Evolutionary conservation across 2,329 filamentous ascomycete species (phyloP).

Genomic region (Paraphaeosphaeria sporulosa): DNA sequence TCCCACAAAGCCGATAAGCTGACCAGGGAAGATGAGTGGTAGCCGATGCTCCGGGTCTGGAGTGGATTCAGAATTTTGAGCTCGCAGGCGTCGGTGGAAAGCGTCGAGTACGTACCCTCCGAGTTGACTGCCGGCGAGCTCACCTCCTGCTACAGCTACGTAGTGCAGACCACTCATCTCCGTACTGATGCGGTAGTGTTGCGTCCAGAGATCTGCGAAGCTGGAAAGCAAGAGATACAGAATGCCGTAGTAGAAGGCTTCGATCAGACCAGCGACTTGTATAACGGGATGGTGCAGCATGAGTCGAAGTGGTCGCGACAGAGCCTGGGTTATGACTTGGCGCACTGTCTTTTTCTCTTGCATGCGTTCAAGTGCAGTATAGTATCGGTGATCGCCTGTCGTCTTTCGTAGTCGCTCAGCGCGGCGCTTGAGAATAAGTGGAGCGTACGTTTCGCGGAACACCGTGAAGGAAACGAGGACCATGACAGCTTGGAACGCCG

Average conservation of each 20-base stretch:
- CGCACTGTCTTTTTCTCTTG: conserved; percentile 14
- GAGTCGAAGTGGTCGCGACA: conserved; percentile 62
- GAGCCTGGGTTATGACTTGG: conserved; percentile 54
- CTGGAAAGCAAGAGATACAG: conserved; percentile 42
- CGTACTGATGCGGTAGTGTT: conserved; percentile 28
- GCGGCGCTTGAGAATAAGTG: conserved; percentile 51
- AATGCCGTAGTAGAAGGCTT: conserved; percentile 44
- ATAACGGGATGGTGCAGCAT: conserved; percentile 63
- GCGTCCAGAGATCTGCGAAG: conserved; percentile 36
- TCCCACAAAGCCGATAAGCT: conserved; percentile 28
- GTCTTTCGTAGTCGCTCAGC: conserved; percentile 51
- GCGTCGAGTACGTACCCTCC: conserved; percentile 15
- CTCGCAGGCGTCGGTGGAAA: conserved; percentile 69
- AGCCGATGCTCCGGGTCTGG: conserved; percentile 46
- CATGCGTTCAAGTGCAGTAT: conserved; percentile 41
- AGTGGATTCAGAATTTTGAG: conserved; percentile 8
- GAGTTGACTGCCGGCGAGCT: conserved; percentile 66
- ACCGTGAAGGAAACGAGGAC: conserved; percentile 44
- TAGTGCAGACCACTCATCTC: conserved; percentile 36
- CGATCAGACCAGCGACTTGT: conserved; percentile 50
- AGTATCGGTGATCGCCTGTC: conserved; percentile 72
- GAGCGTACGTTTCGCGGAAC: conserved; percentile 56
- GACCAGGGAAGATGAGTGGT: conserved; percentile 30
- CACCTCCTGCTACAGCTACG: conserved; percentile 61
- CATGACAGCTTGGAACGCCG: conserved; percentile 36